A percentile compares a stretch with the other conserved stretches of the same genome.
These are phyloP conservation scores for Mortierella sp. DNA, from an alignment of 371 early-diverging fungal genomes.

Conservation along the genomic window DNA sequence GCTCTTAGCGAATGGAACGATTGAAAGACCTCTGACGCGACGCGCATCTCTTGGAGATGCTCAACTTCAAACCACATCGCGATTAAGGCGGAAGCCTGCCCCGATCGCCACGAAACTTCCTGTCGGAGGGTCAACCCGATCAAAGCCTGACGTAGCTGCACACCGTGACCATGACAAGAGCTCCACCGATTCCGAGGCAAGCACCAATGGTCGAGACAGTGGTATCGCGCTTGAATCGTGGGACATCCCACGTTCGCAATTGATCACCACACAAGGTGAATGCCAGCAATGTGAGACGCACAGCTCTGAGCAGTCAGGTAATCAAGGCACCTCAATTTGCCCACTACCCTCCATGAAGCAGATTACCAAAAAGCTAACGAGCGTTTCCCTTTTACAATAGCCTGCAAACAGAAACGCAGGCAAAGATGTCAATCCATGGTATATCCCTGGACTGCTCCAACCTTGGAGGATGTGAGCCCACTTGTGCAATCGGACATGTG, in stretches of 20 bases:
- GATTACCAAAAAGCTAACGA: not conserved
- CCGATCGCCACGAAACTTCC: constrained; percentile 18
- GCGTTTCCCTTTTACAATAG: constrained; percentile 12
- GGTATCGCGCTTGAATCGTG: constrained; percentile 24
- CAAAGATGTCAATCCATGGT: constrained; percentile 33
- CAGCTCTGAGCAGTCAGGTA: not conserved
- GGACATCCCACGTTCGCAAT: constrained; percentile 5
- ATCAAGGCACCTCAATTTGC: too few species aligned
- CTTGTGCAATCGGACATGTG: not conserved
- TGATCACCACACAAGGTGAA: not conserved
- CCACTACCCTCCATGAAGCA: not conserved
- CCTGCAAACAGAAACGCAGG: constrained; percentile 3
- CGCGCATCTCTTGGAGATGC: too few species aligned
- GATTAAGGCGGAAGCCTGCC: constrained; percentile 17
- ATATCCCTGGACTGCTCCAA: constrained; percentile 3
- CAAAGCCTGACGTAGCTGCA: not conserved
- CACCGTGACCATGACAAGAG: too few species aligned
- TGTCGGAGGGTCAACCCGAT: not conserved
- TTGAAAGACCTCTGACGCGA: not conserved
- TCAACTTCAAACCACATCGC: not conserved
- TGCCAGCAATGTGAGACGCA: not conserved
- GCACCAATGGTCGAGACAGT: constrained; percentile 19
- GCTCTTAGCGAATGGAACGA: too few species aligned
- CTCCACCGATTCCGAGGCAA: too few species aligned
- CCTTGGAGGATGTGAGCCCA: not conserved